phyloP scores from a whole-genome alignment of 257 asterid species.

The Scutellaria galericulata region DNA sequence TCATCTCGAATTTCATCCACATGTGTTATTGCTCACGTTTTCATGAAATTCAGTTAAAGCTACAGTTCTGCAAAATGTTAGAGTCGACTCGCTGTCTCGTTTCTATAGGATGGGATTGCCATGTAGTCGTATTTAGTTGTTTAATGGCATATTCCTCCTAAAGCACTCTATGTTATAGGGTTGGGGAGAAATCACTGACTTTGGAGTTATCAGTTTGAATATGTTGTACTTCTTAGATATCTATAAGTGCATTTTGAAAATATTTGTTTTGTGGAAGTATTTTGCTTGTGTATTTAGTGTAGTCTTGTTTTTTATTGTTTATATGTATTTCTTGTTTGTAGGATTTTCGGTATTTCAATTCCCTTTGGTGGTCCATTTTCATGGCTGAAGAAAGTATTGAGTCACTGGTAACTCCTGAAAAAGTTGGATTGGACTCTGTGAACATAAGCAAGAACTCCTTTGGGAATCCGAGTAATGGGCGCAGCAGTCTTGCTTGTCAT shows the following conservation, averaged over 20 bases:
- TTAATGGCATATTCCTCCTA: not conserved
- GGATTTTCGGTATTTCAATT: slow-evolving; percentile 34
- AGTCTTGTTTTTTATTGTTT: not conserved
- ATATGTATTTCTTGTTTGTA: slow-evolving; percentile 28
- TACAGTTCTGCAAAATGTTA: not conserved
- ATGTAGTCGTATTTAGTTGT: slow-evolving; percentile 9
- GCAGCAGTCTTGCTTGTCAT: slow-evolving; percentile 29
- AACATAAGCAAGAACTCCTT: slow-evolving; percentile 19
- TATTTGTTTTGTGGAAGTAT: slow-evolving; percentile 6
- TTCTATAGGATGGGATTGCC: not conserved
- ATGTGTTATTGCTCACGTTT: not conserved
- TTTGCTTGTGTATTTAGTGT: slow-evolving; percentile 4
- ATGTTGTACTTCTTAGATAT: too few species aligned
- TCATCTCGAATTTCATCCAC: not conserved
- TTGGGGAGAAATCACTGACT: not conserved
- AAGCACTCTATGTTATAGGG: not conserved
- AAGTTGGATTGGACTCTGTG: slow-evolving; percentile 34
- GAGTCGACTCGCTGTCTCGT: not conserved
- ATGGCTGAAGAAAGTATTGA: slow-evolving; percentile 65
- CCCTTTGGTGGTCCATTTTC: slow-evolving; percentile 27
- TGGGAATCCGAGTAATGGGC: slow-evolving; percentile 33
- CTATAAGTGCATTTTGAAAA: not conserved
- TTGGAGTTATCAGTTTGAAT: too few species aligned
- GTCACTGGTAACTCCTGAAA: slow-evolving; percentile 37
- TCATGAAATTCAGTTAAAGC: not conserved